Conservation (phyloP, 805 yeast species). For the Cyberlindnera maritima region DNA sequence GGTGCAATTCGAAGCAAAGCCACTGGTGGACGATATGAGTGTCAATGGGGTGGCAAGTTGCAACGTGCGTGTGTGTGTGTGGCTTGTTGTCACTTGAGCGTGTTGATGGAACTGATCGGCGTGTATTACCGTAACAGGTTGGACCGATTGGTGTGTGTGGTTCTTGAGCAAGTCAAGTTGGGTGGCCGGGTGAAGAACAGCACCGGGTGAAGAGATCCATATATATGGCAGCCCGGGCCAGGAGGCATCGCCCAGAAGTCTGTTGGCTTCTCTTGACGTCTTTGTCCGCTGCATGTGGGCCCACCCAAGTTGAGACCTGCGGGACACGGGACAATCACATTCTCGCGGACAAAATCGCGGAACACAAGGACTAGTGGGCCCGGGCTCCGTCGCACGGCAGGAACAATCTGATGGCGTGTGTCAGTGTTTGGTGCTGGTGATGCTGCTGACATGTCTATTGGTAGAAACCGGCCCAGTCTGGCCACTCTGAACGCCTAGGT, state of each 20-base stretch:
- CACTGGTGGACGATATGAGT: not conserved
- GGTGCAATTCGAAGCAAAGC: not conserved
- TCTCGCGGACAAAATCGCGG: not conserved
- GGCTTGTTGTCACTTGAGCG: not conserved
- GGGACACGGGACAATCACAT: slow-evolving; percentile 3
- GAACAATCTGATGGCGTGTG: too few species aligned
- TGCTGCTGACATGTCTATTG: not conserved
- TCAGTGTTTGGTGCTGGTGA: not conserved
- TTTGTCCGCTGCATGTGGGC: slow-evolving; percentile 12
- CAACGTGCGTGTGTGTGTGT: too few species aligned
- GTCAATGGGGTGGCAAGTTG: not conserved
- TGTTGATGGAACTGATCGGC: not conserved
- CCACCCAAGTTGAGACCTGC: slow-evolving; percentile 5
- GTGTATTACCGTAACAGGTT: not conserved
- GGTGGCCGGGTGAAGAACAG: not conserved
- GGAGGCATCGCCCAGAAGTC: slow-evolving; percentile 1
- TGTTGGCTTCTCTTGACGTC: slow-evolving; percentile 3
- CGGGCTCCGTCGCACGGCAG: slow-evolving; percentile 2
- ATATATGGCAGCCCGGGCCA: slow-evolving; percentile 2
- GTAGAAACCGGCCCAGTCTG: too few species aligned
- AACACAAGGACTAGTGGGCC: not conserved
- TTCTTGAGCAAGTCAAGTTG: not conserved
- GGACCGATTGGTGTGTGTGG: not conserved
- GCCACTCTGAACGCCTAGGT: too few species aligned
- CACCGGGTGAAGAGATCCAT: slow-evolving; percentile 2